Conservation (phyloP, 2,329 filamentous ascomycete species). For the Trichophyton simii region DNA sequence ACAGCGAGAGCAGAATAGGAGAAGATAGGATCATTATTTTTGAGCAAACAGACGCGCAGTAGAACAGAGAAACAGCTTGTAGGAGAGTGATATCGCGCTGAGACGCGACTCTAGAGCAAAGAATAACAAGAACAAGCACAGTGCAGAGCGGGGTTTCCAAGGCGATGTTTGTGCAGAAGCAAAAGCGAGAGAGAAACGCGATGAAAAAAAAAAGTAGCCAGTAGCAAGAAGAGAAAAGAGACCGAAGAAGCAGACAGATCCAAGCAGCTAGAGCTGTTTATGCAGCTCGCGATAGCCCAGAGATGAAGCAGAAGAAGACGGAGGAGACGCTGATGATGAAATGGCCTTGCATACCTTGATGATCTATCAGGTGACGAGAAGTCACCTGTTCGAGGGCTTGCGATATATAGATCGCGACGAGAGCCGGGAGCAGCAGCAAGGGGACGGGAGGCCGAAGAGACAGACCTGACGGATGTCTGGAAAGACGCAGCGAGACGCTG, state of each 20-base stretch:
- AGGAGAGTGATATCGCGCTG: not conserved
- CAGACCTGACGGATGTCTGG: not conserved
- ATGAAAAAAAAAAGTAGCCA: not conserved
- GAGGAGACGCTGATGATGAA: slow-evolving; percentile 5
- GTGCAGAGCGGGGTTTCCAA: slow-evolving; percentile 2
- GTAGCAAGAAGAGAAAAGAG: not conserved
- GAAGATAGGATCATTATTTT: not conserved
- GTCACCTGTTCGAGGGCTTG: slow-evolving; percentile 12
- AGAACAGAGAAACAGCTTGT: not conserved
- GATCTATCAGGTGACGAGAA: slow-evolving; percentile 15
- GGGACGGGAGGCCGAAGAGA: not conserved
- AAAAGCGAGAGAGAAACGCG: not conserved
- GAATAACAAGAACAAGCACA: not conserved
- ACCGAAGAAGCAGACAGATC: not conserved
- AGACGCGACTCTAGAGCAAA: not conserved
- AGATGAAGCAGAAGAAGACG: not conserved
- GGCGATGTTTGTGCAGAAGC: not conserved
- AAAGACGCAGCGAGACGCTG: not conserved
- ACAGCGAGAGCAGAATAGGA: not conserved
- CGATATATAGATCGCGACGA: slow-evolving; percentile 14
- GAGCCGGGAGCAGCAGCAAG: not conserved
- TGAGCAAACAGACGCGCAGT: not conserved
- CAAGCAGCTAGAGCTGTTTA: not conserved
- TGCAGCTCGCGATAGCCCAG: not conserved
- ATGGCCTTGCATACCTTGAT: slow-evolving; percentile 10